phyloP scores from a whole-genome alignment of 305 asterid genomes.

The Fraxinus ornus region DNA sequence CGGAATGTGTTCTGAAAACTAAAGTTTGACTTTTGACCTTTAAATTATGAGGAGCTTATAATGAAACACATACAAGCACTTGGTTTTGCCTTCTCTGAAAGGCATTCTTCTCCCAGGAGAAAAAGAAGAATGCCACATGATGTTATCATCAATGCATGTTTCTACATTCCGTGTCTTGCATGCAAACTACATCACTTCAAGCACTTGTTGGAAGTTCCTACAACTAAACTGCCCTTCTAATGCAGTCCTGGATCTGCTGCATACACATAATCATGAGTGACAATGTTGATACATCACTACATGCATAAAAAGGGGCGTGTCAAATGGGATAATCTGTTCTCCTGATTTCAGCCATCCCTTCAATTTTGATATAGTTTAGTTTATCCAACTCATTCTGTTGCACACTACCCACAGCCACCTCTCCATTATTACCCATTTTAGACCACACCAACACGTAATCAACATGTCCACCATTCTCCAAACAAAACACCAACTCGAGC shows the following conservation, averaged over 20 bases:
- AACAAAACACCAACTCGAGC: neutral
- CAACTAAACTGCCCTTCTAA: neutral
- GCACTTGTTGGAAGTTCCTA: neutral
- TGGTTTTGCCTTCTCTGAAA: neutral
- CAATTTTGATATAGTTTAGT: neutral
- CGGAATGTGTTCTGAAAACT: neutral
- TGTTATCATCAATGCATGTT: neutral
- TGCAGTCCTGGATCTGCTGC: neutral
- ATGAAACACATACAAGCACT: neutral
- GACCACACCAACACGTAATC: neutral
- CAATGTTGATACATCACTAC: neutral
- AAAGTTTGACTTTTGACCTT: neutral
- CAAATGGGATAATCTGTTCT: neutral
- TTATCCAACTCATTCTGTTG: neutral
- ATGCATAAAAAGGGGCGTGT: neutral
- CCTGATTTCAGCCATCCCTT: neutral
- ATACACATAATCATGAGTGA: neutral
- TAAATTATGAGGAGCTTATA: neutral
- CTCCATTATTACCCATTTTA: neutral
- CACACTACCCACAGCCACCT: neutral
- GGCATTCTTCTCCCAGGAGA: neutral
- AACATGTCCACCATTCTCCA: neutral
- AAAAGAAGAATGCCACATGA: neutral
- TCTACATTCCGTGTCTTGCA: neutral
- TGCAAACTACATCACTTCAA: neutral